Base-by-base conservation (phyloP, 2,329 filamentous ascomycete species). In the Arthroderma sp. region DNA sequence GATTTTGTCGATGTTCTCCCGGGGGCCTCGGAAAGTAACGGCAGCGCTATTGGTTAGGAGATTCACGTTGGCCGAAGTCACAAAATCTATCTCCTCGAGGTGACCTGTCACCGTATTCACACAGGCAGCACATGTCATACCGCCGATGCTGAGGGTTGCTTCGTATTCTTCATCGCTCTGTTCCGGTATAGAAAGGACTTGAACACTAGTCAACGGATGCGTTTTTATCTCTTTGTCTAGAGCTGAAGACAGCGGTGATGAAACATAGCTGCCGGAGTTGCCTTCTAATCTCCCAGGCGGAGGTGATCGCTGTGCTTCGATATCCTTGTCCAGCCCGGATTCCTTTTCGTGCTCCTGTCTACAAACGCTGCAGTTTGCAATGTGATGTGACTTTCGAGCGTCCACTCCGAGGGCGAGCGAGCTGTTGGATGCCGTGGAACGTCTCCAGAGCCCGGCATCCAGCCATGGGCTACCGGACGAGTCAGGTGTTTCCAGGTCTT, bases 81-180 rank as follows among this genome's bases (percentile, higher is more conserved):
- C 66, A 67, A 74, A 81, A 4, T 74, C 68, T 22, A 71, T 62
- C 49, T 76, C 73, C 39, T 73, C 64, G 33, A 86, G 60, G 50
- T 75, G 73, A 5, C 72, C 64, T 8, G 73, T 78, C 52, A 86
- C 75, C 34, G 71, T 69, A 55, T 79, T 80, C 43, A 72, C 71
- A 55, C 83, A 87, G 8, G 80, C 73, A 9, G 78, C 76, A 57
- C 83, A 86, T 3, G 78, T 84, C 82, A 87, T 86, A 43, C 82
- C 82, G 29, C 72, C 76, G 36, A 87, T 71, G 15, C 78, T 65
- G 10, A 71, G 52, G 7, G 54, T 56, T 3, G 63, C 55, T 7
- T 50, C 41, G 34, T 50, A 56, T 29, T 53, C 48, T 28, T 53
- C 50, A 15, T 46, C 48, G 11, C 50, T 42, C n/a, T 22, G n/a